Conservation (phyloP, 2,329 filamentous ascomycete species). For the Pyricularia sp. region DNA sequence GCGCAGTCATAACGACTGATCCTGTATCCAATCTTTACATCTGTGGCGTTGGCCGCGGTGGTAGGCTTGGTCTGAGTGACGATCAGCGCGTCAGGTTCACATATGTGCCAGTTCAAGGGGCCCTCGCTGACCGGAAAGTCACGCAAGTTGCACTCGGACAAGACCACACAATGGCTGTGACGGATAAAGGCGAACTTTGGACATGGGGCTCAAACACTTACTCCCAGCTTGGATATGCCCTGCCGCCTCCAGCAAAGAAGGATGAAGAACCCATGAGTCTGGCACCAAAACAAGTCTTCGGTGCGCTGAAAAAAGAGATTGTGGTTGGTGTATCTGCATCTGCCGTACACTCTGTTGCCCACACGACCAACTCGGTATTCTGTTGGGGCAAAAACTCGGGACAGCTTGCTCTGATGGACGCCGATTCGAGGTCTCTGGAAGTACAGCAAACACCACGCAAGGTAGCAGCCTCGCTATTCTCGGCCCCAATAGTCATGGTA, state of each 20-base stretch:
- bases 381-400: constrained; percentile 95
- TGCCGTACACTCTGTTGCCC: constrained; percentile 81
- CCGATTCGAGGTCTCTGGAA: constrained; percentile 84
- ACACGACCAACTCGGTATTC: constrained; percentile 72
- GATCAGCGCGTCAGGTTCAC: constrained; percentile 75
- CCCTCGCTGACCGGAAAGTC: constrained; percentile 65
- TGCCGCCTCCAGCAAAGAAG: constrained; percentile 55
- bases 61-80: constrained; percentile 79
- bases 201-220: constrained; percentile 87
- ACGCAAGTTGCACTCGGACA: constrained; percentile 76
- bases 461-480: constrained; percentile 78
- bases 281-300: constrained; percentile 81
- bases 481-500: constrained; percentile 63
- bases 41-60: constrained; percentile 85
- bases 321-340: constrained; percentile 82
- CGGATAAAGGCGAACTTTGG: constrained; percentile 80
- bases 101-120: constrained; percentile 73
- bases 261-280: constrained; percentile 80
- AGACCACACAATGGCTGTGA: constrained; percentile 81
- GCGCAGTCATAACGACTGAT: constrained; percentile 78
- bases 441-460: constrained; percentile 74
- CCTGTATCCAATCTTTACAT: constrained; percentile 85
- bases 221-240: constrained; percentile 76
- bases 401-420: constrained; percentile 88
- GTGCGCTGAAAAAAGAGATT: constrained; percentile 76